Base-by-base conservation (phyloP, 2,329 filamentous ascomycete species). In the Epichloe sibirici region DNA sequence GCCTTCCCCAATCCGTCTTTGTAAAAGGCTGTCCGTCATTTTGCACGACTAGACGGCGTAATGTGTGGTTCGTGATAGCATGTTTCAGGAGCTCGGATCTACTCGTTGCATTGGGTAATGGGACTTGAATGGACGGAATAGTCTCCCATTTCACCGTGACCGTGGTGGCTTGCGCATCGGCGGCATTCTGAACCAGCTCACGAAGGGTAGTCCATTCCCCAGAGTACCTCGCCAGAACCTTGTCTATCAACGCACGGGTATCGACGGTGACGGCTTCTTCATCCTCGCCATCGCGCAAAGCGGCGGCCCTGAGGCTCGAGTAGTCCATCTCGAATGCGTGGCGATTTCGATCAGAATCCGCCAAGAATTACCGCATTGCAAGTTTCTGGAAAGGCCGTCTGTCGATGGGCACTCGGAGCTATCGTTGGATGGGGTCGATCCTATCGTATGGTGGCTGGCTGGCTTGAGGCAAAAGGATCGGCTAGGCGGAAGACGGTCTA, bases 181-280 rank as follows among this genome's bases (percentile, higher is more conserved):
- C 91, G n/a, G 93, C 93, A 66, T 98, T 98, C 65, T 98, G 93
- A 45, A 98, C 90, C 56, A 98, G 82, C 67, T 98, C 93, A 74
- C 93, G 82, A 17, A 98, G 72, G 8, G 79, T 86, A 5, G 82
- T 90, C 85, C 91, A 96, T 74, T 98, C 94, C 61, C 93, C 91
- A 2, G 90, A 95, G 66, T 98, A 98, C 64, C 93, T 79, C 9
- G 93, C 93, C 48, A 98, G 79, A 11, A 98, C 91, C 70, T 98
- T 98, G 72, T 97, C 94, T 65, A 98, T 98, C 61, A 98, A 71
- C 44, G 93, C 93, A 63, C 94, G 80, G 48, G 93, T 98, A 65
- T 98, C 95, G 63, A 98, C 93, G 0, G 93, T 98, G 53, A 98
- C 93, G 43, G 93, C 93, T 69, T 97, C 93, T 68, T 97, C 93